Evolutionary conservation across 2,329 filamentous ascomycete species (phyloP), one percentile per base, ranked within the genome.

Genomic region (Zasmidium citrigriseum): DNA sequence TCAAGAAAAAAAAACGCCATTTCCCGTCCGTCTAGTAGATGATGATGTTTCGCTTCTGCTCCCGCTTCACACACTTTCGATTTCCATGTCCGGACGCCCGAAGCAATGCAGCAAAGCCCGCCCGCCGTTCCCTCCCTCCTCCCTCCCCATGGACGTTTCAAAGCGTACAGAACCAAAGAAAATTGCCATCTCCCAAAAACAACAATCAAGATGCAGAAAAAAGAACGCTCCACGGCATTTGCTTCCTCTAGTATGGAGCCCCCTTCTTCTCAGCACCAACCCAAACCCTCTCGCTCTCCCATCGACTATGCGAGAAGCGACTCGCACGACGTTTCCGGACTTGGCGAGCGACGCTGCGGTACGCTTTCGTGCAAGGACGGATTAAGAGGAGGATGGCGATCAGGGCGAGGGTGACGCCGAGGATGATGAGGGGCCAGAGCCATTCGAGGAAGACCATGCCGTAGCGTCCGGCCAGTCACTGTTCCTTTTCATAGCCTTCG

Each of bases 401-500:
- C 27, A 62, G 41, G 41, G 46, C 52, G 21, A 62, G 25, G 22
- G 50, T 52, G 21, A 46, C 18, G 41, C 57, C 57, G 16, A 64
- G 20, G 20, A 62, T 54, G 45, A 58, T 60, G 25, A 65, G 56
- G 22, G 61, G 58, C 49, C 58, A 60, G 11, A 59, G 59, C 59
- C 59, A 65, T 47, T 64, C 52, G 41, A 57, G 57, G 20, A 59
- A 57, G 46, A 65, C 56, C 49, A 62, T 57, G 47, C 54, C 58
- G 44, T 67, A 64, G 48, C 65, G 55, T 2, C 65, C 66, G 27
- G 61, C 59, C 29, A 67, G 70, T 73, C 70, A 73, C 60, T 71
- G 69, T 56, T 73, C 66, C 62, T 72, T 84, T 73, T 96, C 88
- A 77, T 89, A 96, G 63, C 93, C 95, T 67, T 87, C 85, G 14